Evolutionary conservation across 768 basidiomycete species (phyloP).

Genomic region (Candolleomyces efflorescens): DNA sequence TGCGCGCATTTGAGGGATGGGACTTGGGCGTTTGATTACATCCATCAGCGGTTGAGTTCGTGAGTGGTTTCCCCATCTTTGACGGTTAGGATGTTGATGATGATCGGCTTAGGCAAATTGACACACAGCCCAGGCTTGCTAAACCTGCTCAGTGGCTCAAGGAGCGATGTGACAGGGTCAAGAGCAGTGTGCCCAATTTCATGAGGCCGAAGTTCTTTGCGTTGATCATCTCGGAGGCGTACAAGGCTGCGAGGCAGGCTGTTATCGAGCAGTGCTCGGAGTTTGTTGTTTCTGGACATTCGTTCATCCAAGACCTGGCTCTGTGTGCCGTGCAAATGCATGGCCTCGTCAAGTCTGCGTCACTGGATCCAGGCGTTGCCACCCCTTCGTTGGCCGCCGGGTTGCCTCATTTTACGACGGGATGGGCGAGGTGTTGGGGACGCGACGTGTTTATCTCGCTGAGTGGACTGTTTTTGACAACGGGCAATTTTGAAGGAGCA

Average conservation of each 20-base stretch:
- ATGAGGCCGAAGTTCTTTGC: conserved; percentile 97
- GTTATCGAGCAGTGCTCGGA: conserved; percentile 87
- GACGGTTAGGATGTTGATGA: conserved; percentile 6
- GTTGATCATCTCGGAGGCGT: conserved; percentile 83
- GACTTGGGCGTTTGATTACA: conserved; percentile 90
- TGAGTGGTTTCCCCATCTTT: conserved; percentile 36
- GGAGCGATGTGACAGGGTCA: conserved; percentile 82
- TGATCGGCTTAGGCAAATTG: conserved; percentile 52
- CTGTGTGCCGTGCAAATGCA: conserved; percentile 87
- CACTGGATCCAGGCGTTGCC: conserved; percentile 65
- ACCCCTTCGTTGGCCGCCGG: conserved; percentile 91
- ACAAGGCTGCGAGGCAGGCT: conserved; percentile 82
- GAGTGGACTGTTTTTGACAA: conserved; percentile 89
- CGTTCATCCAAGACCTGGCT: conserved; percentile 88
- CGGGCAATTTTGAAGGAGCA: conserved; percentile 83
- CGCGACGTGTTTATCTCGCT: conserved; percentile 92
- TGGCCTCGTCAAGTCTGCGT: conserved; percentile 86
- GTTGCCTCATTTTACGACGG: conserved; percentile 86
- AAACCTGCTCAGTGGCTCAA: conserved; percentile 81
- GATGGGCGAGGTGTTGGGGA: conserved; percentile 98
- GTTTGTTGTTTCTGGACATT: conserved; percentile 79
- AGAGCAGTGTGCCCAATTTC: conserved; percentile 71
- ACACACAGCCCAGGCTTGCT: conserved; percentile 60
- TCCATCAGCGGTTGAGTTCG: conserved; percentile 63
- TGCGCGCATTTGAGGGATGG: conserved; percentile 86